phyloP scores from a whole-genome alignment of 129 eudicot genomes.

The Lactuca sativa region DNA sequence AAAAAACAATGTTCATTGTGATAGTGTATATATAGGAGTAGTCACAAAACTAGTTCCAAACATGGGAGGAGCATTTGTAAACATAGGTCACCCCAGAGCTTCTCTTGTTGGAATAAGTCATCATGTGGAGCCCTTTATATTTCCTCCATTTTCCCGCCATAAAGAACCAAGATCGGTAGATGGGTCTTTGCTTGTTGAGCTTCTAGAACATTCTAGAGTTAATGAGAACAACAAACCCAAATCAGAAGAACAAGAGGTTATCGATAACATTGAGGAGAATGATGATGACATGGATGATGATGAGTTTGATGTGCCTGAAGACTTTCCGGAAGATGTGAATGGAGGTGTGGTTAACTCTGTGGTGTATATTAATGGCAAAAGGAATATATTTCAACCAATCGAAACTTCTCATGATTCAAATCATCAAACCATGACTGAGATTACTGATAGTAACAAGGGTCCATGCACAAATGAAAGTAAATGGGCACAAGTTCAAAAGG shows the following conservation, averaged over 20 bases:
- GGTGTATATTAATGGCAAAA: conserved; percentile 34
- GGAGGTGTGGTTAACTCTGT: conserved; percentile 47
- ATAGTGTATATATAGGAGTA: conserved; percentile 88
- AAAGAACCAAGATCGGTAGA: conserved; percentile 42
- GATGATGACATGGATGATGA: conserved; percentile 57
- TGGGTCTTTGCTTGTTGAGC: conserved; percentile 36
- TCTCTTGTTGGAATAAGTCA: conserved; percentile 69
- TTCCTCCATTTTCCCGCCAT: conserved; percentile 58
- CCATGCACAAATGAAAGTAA: conserved; percentile 37
- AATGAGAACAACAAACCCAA: conserved; percentile 37
- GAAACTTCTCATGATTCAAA: conserved; percentile 38
- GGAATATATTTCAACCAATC: conserved; percentile 31
- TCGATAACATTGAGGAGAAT: conserved; percentile 59
- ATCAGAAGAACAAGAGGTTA: conserved; percentile 37
- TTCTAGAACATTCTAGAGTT: conserved; percentile 41
- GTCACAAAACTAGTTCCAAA: conserved; percentile 79
- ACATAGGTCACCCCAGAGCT: conserved; percentile 73
- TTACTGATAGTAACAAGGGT: conserved; percentile 16
- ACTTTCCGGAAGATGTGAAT: conserved; percentile 45
- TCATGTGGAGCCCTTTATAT: conserved; percentile 62
- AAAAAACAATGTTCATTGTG: conserved; percentile 83
- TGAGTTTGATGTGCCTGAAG: conserved; percentile 49
- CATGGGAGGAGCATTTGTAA: conserved; percentile 95
- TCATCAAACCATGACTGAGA: conserved; percentile 23
- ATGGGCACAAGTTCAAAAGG: conserved; percentile 76